phyloP scores from a whole-genome alignment of 495 filamentous ascomycete genomes.

The Filosporella fistucella region DNA sequence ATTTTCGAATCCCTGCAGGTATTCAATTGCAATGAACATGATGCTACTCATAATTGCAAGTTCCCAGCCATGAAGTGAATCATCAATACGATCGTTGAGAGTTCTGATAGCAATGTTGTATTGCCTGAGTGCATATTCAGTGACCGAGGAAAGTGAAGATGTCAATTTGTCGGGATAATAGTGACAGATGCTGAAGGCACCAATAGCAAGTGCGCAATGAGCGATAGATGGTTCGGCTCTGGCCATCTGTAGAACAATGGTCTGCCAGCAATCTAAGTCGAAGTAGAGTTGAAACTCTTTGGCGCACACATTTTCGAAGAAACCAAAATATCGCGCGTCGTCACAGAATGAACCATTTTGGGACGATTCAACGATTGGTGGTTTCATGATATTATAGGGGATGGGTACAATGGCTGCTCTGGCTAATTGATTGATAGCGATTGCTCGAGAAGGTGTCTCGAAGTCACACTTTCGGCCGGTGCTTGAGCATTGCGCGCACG shows the following conservation, averaged over 20 bases:
- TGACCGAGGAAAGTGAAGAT: background rate
- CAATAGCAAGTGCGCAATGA: background rate
- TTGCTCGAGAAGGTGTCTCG: background rate
- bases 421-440: background rate
- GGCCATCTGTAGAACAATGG: background rate
- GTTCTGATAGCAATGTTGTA: background rate
- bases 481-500: background rate
- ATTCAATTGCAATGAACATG: constrained; percentile 13
- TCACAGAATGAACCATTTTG: background rate
- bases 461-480: background rate
- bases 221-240: background rate
- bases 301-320: background rate
- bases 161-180: background rate
- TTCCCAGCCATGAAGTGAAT: background rate
- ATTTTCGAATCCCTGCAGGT: background rate
- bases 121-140: background rate
- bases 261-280: background rate
- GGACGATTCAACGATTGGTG: too few species aligned
- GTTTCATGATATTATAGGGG: too few species aligned
- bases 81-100: background rate
- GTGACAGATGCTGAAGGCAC: background rate
- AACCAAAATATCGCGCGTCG: background rate
- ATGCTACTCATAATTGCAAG: constrained; percentile 10
- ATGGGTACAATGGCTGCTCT: background rate
- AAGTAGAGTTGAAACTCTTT: background rate